Conservation (phyloP, 176 grass and related monocot genomes). For the Oryza nivara region DNA sequence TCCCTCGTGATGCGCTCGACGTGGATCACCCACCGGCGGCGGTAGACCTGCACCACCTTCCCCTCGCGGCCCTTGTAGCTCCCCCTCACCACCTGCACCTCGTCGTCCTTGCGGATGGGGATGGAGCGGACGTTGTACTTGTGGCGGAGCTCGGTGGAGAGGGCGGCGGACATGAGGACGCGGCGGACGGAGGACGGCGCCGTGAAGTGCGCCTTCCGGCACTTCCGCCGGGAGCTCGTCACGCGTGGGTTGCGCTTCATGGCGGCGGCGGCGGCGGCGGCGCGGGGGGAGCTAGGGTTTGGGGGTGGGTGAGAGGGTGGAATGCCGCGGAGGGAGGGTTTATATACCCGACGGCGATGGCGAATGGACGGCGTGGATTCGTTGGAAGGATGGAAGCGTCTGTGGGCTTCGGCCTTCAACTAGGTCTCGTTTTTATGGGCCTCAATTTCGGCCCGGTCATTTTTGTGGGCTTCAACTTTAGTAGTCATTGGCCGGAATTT, state of each 20-base stretch:
- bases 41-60: conserved; percentile 97
- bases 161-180: conserved; percentile 82
- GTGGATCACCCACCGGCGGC: conserved; percentile 97
- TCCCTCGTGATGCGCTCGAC: conserved; percentile 91
- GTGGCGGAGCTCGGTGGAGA: conserved; percentile 83
- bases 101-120: conserved; percentile 95
- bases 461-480: neutral
- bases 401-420: neutral
- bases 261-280: conserved; percentile 3
- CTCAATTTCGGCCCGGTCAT: neutral
- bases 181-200: conserved; percentile 92
- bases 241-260: conserved; percentile 93
- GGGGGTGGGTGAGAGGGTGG: neutral
- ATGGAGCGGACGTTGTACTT: conserved; percentile 93
- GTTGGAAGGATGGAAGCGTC: neutral
- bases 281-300: conserved; percentile 35
- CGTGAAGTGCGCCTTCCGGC: conserved; percentile 98
- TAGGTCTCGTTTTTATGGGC: neutral
- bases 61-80: conserved; percentile 96
- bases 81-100: conserved; percentile 91
- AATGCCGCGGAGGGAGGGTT: neutral
- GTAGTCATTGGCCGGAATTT: too few relatives aligned
- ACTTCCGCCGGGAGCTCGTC: conserved; percentile 88
- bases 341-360: conserved; percentile 37
- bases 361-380: conserved; percentile 13